Evolutionary conservation across 2,329 filamentous ascomycete genomes (phyloP).

Genomic region (Microsporum canis): DNA sequence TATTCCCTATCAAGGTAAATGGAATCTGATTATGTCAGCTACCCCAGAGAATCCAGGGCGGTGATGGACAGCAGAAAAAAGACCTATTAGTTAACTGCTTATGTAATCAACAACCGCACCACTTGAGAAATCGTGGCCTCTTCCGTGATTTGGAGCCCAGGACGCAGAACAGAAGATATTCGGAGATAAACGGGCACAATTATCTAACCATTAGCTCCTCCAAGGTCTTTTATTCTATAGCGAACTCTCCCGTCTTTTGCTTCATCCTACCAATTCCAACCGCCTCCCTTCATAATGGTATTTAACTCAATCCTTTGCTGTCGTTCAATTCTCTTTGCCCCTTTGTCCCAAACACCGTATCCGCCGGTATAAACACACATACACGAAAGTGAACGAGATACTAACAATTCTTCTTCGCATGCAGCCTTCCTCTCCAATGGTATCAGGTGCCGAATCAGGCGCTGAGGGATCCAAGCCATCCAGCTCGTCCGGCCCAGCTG

Average conservation of each 20-base stretch:
- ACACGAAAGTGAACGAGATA: background rate
- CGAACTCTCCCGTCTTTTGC: background rate
- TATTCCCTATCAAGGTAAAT: background rate
- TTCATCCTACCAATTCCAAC: background rate
- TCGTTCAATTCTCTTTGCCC: background rate
- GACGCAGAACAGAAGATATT: background rate
- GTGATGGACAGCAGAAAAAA: background rate
- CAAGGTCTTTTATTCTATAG: background rate
- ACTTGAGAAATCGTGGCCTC: conserved; percentile 4
- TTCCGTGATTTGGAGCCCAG: background rate
- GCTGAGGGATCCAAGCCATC: conserved; percentile 38
- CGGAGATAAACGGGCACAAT: background rate
- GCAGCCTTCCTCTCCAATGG: conserved; percentile 29
- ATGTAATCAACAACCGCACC: background rate
- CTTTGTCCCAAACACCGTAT: background rate
- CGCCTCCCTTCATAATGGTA: background rate
- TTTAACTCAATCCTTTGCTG: background rate
- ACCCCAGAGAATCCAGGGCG: background rate
- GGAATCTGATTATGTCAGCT: background rate
- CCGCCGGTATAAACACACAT: background rate
- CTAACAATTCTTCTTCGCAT: background rate
- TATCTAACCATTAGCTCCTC: background rate
- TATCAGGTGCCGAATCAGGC: conserved; percentile 41
- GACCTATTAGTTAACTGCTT: background rate
- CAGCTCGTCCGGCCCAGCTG: conserved; percentile 37